phyloP scores from a whole-genome alignment of 2,329 filamentous ascomycete genomes.

The Seiridium cupressi region DNA sequence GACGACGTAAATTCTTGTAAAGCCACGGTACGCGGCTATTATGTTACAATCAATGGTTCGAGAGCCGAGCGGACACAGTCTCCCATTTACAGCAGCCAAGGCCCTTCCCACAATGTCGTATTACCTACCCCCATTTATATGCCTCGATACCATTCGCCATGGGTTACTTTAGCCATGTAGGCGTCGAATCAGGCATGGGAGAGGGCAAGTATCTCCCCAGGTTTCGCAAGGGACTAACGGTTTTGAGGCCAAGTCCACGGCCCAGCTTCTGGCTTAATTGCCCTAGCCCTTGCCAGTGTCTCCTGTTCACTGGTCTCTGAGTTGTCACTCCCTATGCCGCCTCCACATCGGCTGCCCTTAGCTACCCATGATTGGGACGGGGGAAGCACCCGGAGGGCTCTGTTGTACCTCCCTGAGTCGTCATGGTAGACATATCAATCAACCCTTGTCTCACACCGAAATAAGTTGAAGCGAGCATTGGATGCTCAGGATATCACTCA shows the following conservation, averaged over 20 bases:
- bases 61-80: too few species aligned
- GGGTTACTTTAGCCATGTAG: background rate
- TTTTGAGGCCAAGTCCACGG: background rate
- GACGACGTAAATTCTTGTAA: too few species aligned
- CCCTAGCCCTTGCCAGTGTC: too few species aligned
- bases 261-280: background rate
- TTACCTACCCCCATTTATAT: background rate
- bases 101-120: background rate
- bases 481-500: too few species aligned
- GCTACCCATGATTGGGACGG: background rate
- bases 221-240: too few species aligned
- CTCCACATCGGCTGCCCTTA: background rate
- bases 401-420: too few species aligned
- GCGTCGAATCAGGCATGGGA: background rate
- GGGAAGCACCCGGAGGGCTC: background rate
- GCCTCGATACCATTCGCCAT: background rate
- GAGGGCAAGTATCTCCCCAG: background rate
- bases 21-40: too few species aligned
- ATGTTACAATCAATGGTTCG: too few species aligned
- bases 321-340: background rate
- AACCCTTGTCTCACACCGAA: constrained; percentile 6
- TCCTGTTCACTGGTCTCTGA: background rate
- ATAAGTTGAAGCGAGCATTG: too few species aligned
- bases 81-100: background rate
- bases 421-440: background rate